Conservation (phyloP, 805 yeast species). For the Saccharomyces paradoxus region DNA sequence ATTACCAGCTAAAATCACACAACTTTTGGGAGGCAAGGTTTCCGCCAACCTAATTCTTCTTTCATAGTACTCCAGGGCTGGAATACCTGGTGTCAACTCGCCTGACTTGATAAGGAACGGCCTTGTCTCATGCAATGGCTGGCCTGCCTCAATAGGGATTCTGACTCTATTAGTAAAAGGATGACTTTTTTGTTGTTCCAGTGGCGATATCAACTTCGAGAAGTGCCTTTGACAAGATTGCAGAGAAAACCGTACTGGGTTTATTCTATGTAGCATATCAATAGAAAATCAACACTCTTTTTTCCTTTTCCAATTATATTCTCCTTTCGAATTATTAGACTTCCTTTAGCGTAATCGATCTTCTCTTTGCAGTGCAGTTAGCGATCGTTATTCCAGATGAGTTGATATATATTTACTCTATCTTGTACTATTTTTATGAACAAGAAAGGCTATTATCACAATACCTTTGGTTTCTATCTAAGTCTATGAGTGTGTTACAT, state of each 20-base stretch:
- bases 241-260: neutral
- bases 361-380: neutral
- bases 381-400: neutral
- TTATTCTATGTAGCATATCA: neutral
- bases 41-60: conserved; percentile 57
- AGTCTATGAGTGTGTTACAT: neutral
- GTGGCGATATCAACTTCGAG: neutral
- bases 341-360: neutral
- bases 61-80: conserved; percentile 71
- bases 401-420: neutral
- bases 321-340: neutral
- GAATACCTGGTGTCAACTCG: conserved; percentile 79
- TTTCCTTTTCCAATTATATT: neutral
- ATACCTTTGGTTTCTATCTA: neutral
- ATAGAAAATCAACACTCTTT: neutral
- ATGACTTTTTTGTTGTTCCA: neutral
- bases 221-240: neutral
- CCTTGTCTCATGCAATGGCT: conserved; percentile 79
- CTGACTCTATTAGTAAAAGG: conserved; percentile 11
- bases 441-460: neutral
- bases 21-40: conserved; percentile 52
- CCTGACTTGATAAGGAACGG: conserved; percentile 69
- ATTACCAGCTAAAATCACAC: conserved; percentile 70
- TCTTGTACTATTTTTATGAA: neutral
- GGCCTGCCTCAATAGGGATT: conserved; percentile 52